Evolutionary conservation across 192 early-diverging fungal genomes (phyloP), one percentile per base, ranked within the genome.

Genomic region (Oehlia diaphana): DNA sequence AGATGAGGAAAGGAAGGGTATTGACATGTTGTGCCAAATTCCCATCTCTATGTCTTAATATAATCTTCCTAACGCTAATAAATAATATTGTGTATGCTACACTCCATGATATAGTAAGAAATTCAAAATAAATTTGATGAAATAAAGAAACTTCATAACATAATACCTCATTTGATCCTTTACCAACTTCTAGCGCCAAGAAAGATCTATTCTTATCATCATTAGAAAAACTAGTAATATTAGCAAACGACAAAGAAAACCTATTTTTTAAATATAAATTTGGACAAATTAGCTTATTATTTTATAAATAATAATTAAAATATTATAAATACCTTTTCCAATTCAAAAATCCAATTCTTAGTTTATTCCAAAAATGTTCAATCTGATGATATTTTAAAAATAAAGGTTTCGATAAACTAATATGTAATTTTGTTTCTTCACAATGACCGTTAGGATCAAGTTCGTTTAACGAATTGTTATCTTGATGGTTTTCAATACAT

Each of bases 321-420:
- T 28, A 28, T 28, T 26, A 28, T 23, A 28, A 4, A 23, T 63
- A 72, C 78, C 62, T 76, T 73, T 80, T 80, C 31, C 50, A 73
- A 47, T 71, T 33, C 8, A 66, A 26, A 58, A 87, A 58, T 0
- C 50, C 67, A n/a, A 78, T 77, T 33, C 28, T 70, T 26, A 90
- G 65, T 14, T 77, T 70, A 2, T 80, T 69, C 53, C 77, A 66
- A 68, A 88, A 88, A 2, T 74, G 73, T 13, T 82, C 58, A 47
- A 87, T 83, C 63, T 90, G 87, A 79, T 83, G 84, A 42, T 84
- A 83, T 77, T 88, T 90, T 39, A 90, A 80, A 79, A 83, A 85
- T 2, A 87, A 63, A 28, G 81, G 84, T 70, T 80, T 70, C 4
- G 84, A 85, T 21, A 90, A 73, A 70, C 87, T 88, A 23, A 90